Base-by-base conservation (phyloP, 208 protist genomes). In the Histomonas meleagridis region DNA sequence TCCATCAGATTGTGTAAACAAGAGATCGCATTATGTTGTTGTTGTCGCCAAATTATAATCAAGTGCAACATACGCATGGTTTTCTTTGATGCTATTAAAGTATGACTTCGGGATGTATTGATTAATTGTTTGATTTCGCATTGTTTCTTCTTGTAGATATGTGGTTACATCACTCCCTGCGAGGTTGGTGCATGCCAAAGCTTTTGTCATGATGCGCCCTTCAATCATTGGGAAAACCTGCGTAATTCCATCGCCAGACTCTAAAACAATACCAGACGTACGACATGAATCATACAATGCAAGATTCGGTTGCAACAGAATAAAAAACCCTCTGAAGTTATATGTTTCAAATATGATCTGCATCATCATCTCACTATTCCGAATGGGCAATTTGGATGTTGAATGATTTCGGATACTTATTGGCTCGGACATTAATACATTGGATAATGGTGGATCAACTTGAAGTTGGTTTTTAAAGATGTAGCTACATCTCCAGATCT, bases 381-480 rank as follows among this genome's bases (percentile, higher is more conserved):
- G n/a, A n/a, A n/a, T n/a, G n/a, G n/a, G n/a, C n/a, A n/a, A n/a
- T n/a, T n/a, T n/a, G n/a, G n/a, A n/a, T n/a, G n/a, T n/a, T n/a
- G n/a, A n/a, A 93, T 97, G 96, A 51, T 90, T 93, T 93, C 96
- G 95, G 55, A 95, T 95, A 93, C 96, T 97, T 51, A 96, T 93
- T 28, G 96, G 96, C 92, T 97, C 96, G 40, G 96, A 97, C 7
- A 97, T 91, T 2, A 97, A 94, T 60, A 99, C 96, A 70, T 96
- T 97, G 95, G 98, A 97, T 76, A 98, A 96, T 92, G 98, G 96
- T 23, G 97, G 97, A 60, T 95, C 96, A 23, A 99, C 96, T 62
- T 97, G 96, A 26, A 99, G 95, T 94, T 99, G 97, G 93, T 98
- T 98, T 95, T 98, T 98, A 94, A 99, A 99, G 91, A 97, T 98